Conservation (phyloP, 352 stramenopile genomes). For the Globisporangium carolinianum region DNA sequence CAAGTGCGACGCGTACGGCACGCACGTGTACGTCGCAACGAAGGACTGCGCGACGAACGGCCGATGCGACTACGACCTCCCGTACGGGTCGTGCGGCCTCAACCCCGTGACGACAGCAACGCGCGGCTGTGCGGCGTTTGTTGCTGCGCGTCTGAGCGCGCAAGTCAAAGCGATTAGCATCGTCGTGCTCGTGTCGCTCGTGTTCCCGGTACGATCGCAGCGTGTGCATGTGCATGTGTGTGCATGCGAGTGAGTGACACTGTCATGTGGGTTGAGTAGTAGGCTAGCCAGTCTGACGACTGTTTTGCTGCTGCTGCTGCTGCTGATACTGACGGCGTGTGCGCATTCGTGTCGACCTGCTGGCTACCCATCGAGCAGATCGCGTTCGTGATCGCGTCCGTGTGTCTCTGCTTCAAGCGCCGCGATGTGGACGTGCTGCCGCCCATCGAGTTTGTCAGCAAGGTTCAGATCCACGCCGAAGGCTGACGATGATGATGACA, state of each 20-base stretch:
- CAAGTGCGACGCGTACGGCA: conserved; percentile 19
- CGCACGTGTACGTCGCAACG: conserved; percentile 32
- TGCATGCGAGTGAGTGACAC: not conserved
- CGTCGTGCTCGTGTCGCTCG: conserved; percentile 24
- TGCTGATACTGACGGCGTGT: not conserved
- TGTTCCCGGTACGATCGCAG: conserved; percentile 35
- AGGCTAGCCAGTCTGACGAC: too few relatives aligned
- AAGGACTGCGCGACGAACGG: conserved; percentile 33
- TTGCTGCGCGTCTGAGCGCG: conserved; percentile 27
- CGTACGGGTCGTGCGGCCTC: conserved; percentile 48
- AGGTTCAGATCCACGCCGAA: conserved; percentile 37
- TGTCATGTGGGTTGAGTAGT: not conserved
- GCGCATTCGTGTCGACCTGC: not conserved
- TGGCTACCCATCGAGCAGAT: conserved; percentile 17
- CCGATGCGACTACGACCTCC: conserved; percentile 53
- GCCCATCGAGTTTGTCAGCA: conserved; percentile 40
- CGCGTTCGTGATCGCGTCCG: conserved; percentile 31
- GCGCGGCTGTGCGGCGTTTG: conserved; percentile 47
- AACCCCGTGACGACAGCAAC: conserved; percentile 42
- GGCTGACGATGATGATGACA: conserved; percentile 4
- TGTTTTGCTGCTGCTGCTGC: too few relatives aligned
- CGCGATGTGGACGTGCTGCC: conserved; percentile 66
- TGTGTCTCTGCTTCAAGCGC: conserved; percentile 70
- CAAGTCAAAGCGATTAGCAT: conserved; percentile 40
- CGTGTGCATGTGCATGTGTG: not conserved